phyloP scores from a whole-genome alignment of 208 protist species.

The Crithidia expoeki region DNA sequence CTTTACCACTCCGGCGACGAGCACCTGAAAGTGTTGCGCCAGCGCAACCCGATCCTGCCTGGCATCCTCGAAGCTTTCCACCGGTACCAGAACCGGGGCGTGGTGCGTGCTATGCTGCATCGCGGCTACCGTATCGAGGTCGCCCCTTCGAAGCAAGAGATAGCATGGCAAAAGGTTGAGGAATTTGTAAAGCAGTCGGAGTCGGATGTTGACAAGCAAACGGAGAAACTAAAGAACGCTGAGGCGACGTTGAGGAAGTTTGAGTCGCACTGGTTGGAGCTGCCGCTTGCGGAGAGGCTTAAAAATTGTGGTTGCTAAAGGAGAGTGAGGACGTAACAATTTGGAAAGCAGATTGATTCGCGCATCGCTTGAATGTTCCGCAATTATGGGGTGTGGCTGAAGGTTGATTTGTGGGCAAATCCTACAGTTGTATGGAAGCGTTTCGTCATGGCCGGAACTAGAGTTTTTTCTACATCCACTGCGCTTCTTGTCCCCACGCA shows the following conservation, averaged over 20 bases:
- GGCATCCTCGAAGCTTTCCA: slow-evolving; percentile 56
- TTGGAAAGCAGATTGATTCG: too few species aligned
- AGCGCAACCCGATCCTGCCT: slow-evolving; percentile 50
- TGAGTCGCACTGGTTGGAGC: slow-evolving; percentile 61
- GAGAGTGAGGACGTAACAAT: too few species aligned
- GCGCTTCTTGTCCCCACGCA: too few species aligned
- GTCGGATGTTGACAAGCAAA: not conserved
- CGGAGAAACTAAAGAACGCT: slow-evolving; percentile 1
- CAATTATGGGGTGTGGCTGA: too few species aligned
- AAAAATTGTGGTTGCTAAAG: too few species aligned
- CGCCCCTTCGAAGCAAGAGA: slow-evolving; percentile 21
- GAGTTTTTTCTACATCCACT: too few species aligned
- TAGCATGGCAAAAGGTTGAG: slow-evolving; percentile 14
- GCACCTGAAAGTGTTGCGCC: slow-evolving; percentile 32
- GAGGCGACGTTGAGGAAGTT: slow-evolving; percentile 41
- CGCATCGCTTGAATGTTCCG: too few species aligned
- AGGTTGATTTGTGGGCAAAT: too few species aligned
- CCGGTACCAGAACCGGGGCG: slow-evolving; percentile 60
- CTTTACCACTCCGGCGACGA: slow-evolving; percentile 18
- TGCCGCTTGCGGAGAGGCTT: slow-evolving; percentile 35
- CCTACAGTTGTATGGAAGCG: too few species aligned
- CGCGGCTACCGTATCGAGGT: slow-evolving; percentile 51
- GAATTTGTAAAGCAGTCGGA: slow-evolving; percentile 14
- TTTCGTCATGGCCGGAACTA: too few species aligned
- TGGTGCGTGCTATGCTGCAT: slow-evolving; percentile 68